Conservation (phyloP, 805 yeast genomes). For the Kodamaea neixiangensis region DNA sequence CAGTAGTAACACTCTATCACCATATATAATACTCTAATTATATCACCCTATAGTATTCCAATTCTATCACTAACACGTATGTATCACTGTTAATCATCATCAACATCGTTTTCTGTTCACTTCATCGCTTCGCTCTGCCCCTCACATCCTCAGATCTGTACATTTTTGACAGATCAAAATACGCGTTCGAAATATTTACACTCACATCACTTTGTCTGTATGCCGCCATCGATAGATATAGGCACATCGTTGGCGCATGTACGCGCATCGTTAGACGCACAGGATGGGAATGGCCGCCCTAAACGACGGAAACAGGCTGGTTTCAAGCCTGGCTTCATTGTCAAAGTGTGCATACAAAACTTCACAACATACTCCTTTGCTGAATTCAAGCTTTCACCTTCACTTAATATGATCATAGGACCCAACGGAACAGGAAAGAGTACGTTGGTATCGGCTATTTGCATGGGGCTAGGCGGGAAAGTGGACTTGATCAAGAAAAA, state of each 20-base stretch:
- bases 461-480: conserved; percentile 83
- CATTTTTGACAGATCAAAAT: not conserved
- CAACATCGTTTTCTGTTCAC: not conserved
- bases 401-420: conserved; percentile 88
- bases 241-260: conserved; percentile 5
- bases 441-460: conserved; percentile 89
- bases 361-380: conserved; percentile 70
- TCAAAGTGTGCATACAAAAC: conserved; percentile 54
- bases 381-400: conserved; percentile 77
- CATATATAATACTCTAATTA: too few relatives aligned
- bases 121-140: not conserved
- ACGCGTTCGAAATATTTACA: not conserved
- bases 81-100: too few relatives aligned
- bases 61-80: too few relatives aligned
- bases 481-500: conserved; percentile 72
- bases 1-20: too few relatives aligned
- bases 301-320: conserved; percentile 12
- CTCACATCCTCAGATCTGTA: not conserved
- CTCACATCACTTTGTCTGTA: not conserved
- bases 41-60: too few relatives aligned
- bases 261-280: not conserved
- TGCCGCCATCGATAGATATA: conserved; percentile 5
- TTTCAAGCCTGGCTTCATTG: conserved; percentile 47
- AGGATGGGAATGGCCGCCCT: not conserved
- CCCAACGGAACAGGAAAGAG: conserved; percentile 97